Percentiles rank a stretch among this genome's conserved stretches.
phyloP scores from a whole-genome alignment of 495 filamentous ascomycete genomes.

The Friedmanniomyces simplex region DNA sequence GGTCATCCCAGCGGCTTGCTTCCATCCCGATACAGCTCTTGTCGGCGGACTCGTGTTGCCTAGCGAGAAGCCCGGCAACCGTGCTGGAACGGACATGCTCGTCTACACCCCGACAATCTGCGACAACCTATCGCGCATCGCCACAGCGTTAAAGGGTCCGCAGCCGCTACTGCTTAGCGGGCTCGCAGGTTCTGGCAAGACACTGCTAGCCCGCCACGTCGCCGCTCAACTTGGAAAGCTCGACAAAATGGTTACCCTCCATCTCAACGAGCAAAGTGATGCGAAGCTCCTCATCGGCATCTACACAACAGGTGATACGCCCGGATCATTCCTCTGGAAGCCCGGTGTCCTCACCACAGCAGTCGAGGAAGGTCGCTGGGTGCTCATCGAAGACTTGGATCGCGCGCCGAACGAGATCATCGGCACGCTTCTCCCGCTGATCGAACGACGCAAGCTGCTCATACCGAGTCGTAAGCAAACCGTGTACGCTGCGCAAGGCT shows the following conservation, averaged over 20 bases:
- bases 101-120: slow-evolving; percentile 62
- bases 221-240: slow-evolving; percentile 65
- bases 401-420: slow-evolving; percentile 92
- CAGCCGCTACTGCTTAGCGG: slow-evolving; percentile 74
- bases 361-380: slow-evolving; percentile 86
- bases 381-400: slow-evolving; percentile 92
- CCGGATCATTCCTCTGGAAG: slow-evolving; percentile 83
- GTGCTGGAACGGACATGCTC: slow-evolving; percentile 28
- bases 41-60: slow-evolving; percentile 13
- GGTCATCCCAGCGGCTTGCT: neutral
- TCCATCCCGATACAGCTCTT: slow-evolving; percentile 3
- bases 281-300: slow-evolving; percentile 88
- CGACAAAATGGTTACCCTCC: slow-evolving; percentile 72
- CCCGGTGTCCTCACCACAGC: slow-evolving; percentile 92
- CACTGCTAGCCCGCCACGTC: slow-evolving; percentile 70
- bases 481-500: slow-evolving; percentile 70
- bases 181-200: slow-evolving; percentile 81
- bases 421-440: slow-evolving; percentile 78
- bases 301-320: slow-evolving; percentile 74
- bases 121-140: slow-evolving; percentile 58
- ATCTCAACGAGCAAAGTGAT: slow-evolving; percentile 95
- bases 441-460: slow-evolving; percentile 76
- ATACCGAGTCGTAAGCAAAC: slow-evolving; percentile 79
- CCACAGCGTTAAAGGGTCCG: slow-evolving; percentile 36
- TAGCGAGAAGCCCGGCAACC: neutral